A percentile compares a stretch with the other conserved stretches of the same genome.
These are phyloP conservation scores for Pontederia paniculata DNA, from an alignment of 176 grass and related monocot species.

Conservation along the genomic window DNA sequence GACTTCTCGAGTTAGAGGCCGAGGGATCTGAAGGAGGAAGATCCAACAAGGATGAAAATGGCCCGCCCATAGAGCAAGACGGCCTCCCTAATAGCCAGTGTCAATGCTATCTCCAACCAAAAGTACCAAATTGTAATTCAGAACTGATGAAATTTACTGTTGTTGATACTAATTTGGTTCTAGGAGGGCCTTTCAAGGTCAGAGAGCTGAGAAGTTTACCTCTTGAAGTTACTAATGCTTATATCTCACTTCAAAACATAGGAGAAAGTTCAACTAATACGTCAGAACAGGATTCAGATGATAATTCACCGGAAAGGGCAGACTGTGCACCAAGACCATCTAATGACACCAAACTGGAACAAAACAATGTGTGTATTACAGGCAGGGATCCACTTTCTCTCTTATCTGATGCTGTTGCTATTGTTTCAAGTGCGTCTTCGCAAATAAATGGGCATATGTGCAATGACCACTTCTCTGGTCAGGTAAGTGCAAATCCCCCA, in stretches of 20 bases:
- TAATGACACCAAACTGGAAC: conserved; percentile 18
- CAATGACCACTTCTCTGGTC: conserved; percentile 22
- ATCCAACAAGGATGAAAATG: conserved; percentile 39
- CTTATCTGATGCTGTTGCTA: conserved; percentile 24
- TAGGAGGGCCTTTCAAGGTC: conserved; percentile 61
- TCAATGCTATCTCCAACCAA: conserved; percentile 29
- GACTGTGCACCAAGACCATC: conserved; percentile 17
- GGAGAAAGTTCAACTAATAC: conserved; percentile 37
- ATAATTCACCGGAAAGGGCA: conserved; percentile 28
- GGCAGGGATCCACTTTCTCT: conserved; percentile 24
- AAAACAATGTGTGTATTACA: conserved; percentile 12
- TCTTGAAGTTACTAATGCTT: conserved; percentile 31
- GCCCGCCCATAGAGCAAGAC: conserved; percentile 27
- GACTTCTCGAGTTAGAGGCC: conserved; percentile 51
- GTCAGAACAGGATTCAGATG: conserved; percentile 37
- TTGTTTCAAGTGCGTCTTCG: conserved; percentile 14
- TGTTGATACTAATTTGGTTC: conserved; percentile 78
- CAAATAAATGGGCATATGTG: conserved; percentile 36
- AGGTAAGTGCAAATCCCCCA: conserved; percentile 20
- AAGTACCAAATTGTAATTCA: conserved; percentile 36
- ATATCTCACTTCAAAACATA: conserved; percentile 28
- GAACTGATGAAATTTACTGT: conserved; percentile 91
- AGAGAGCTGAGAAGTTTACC: conserved; percentile 71
- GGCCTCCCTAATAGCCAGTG: conserved; percentile 28
- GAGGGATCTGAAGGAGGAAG: conserved; percentile 28